Percentiles rank a stretch among this genome's conserved stretches.
Evolutionary conservation across 768 basidiomycete species (phyloP).

Genomic region (Plicaturopsis crispa): DNA sequence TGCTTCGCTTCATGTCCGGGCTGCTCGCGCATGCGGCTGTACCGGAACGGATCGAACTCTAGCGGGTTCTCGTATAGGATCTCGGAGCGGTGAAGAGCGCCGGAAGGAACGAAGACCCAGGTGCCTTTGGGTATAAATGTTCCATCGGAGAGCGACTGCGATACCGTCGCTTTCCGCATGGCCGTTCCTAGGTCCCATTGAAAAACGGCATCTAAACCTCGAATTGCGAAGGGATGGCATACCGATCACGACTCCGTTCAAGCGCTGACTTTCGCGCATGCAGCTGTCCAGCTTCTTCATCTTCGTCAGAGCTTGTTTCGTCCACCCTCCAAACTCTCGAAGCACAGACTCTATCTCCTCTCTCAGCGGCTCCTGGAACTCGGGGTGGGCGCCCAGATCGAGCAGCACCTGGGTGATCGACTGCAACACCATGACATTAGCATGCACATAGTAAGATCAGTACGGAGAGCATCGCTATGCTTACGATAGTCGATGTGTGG

Average conservation of each 20-base stretch:
- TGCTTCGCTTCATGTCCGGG: too few species aligned
- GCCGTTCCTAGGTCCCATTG: too few species aligned
- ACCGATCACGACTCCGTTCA: constrained; percentile 22
- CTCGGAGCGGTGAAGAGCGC: constrained; percentile 7
- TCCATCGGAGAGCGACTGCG: background rate
- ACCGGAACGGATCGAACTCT: constrained; percentile 11
- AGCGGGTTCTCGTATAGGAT: constrained; percentile 9
- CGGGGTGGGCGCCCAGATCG: constrained; percentile 23
- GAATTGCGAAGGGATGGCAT: too few species aligned
- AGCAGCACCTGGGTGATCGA: constrained; percentile 27
- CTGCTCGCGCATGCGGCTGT: too few species aligned
- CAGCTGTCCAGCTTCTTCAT: constrained; percentile 45
- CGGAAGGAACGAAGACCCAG: constrained; percentile 13
- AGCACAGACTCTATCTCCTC: constrained; percentile 29
- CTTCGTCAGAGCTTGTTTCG: constrained; percentile 30
- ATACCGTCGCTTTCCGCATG: background rate
- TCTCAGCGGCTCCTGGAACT: constrained; percentile 28
- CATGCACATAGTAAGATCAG: too few species aligned
- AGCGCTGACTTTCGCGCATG: constrained; percentile 36
- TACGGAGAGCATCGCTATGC: too few species aligned
- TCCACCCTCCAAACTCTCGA: constrained; percentile 25
- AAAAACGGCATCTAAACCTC: too few species aligned
- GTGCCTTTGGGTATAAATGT: constrained; percentile 5
- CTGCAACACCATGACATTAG: too few species aligned
- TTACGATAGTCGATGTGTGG: constrained; percentile 36